A percentile compares a stretch with the other conserved stretches of the same genome.
Evolutionary conservation across 2,329 filamentous ascomycete genomes (phyloP).

Genomic region (Diplodia corticola): DNA sequence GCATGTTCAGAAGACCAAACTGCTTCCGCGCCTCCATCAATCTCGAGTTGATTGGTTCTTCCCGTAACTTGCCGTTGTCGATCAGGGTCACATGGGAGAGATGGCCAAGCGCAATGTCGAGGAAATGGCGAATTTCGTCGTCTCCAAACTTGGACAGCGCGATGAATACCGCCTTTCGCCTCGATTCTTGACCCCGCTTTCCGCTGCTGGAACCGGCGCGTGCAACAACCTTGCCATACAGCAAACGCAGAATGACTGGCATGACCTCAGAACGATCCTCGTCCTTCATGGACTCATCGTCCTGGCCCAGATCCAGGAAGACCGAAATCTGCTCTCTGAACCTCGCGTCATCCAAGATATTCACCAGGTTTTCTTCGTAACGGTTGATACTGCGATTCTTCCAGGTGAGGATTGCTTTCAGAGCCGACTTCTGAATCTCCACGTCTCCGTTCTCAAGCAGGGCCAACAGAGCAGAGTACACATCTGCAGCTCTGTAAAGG

Average conservation of each 20-base stretch:
- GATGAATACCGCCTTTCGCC: constrained; percentile 71
- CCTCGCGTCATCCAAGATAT: constrained; percentile 83
- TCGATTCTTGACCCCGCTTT: constrained; percentile 77
- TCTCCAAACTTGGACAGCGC: constrained; percentile 76
- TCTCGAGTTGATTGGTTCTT: constrained; percentile 58
- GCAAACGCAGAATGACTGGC: constrained; percentile 79
- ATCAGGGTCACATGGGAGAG: constrained; percentile 63
- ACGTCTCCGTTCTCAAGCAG: constrained; percentile 85
- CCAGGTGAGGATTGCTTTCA: constrained; percentile 87
- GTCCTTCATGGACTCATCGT: constrained; percentile 66
- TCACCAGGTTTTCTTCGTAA: constrained; percentile 83
- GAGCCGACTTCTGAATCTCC: constrained; percentile 80
- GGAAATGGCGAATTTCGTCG: constrained; percentile 74
- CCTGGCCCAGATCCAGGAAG: constrained; percentile 71
- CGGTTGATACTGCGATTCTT: constrained; percentile 73
- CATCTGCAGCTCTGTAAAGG: constrained; percentile 73
- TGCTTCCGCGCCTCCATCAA: constrained; percentile 73
- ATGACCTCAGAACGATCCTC: constrained; percentile 74
- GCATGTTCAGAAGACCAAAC: constrained; percentile 88
- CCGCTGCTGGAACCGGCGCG: constrained; percentile 75
- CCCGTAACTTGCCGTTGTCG: constrained; percentile 50
- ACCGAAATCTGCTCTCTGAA: constrained; percentile 94
- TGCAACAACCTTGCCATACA: constrained; percentile 88
- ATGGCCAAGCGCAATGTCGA: constrained; percentile 76
- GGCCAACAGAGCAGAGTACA: constrained; percentile 71